Evolutionary conservation across 2,329 filamentous ascomycete genomes (phyloP), one percentile per base, ranked within the genome.

Genomic region (Truncatella angustata): DNA sequence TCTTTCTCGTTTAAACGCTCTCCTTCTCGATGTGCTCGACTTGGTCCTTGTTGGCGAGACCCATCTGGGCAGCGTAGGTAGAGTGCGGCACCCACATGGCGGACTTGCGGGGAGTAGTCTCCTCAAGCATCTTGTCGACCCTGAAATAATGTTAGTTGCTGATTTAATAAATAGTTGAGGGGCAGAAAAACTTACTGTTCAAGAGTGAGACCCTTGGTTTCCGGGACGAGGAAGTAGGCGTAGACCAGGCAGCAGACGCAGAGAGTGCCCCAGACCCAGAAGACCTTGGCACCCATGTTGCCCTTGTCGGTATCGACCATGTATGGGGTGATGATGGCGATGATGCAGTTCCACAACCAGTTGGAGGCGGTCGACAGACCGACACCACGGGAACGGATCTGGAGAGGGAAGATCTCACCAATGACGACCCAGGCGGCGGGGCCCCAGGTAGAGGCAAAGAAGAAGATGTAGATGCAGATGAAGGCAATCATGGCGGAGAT

Each of bases 121-220:
- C 89, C 76, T 92, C 89, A 79, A 94, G 84, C 90, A 95, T 93
- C 78, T 84, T 85, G 76, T 91, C 87, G 64, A 91, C 86, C 74
- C n/a, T n/a, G n/a, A n/a, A n/a, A 39, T 12, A n/a, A 20, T n/a
- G 36, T 39, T 39, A 39, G 36, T 20, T 39, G 6, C 7, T 39
- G 36, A 39, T n/a, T 39, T 11, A n/a, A n/a, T n/a, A n/a, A n/a
- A n/a, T n/a, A n/a, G n/a, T n/a, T n/a, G n/a, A n/a, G n/a, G n/a
- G n/a, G n/a, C n/a, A n/a, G n/a, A n/a, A n/a, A n/a, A n/a, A n/a
- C n/a, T n/a, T n/a, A n/a, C n/a, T n/a, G n/a, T n/a, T n/a, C n/a
- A n/a, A n/a, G n/a, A n/a, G n/a, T 83, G 4, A 90, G 77, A 50
- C 86, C 86, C 76, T 90, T 90, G 60, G 86, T 90, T 73, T 90